Evolutionary conservation across 2,329 filamentous ascomycete species (phyloP), one percentile per base, ranked within the genome.

Genomic region (Ampelomyces quisqualis): DNA sequence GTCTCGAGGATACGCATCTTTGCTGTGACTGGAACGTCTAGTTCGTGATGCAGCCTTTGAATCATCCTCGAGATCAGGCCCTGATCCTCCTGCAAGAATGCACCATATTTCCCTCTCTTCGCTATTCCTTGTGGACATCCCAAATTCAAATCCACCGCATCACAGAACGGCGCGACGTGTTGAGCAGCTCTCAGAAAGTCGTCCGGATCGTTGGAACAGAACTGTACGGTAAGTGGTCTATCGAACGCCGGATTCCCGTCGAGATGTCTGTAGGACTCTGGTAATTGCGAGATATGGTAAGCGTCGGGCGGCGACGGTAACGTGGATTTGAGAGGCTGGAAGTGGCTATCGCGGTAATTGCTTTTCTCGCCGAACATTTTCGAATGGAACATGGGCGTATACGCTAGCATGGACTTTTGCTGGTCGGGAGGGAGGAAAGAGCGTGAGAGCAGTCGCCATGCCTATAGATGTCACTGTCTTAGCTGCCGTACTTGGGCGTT

Each of bases 71-170:
- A 85, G 42, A 98, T 86, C 40, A 95, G 73, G 15, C 84, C 81
- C 74, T 89, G 90, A 59, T 97, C 86, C 66, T 98, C 93, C 69
- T 98, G 93, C 54, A 98, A 69, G 61, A 97, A 98, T 1, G 91
- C 86, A 15, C 93, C 93, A 61, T 98, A 98, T 65, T 88, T 84
- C 7, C 93, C 93, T 65, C 86, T 87, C 65, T 82, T 81, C 22
- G 93, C 93, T 54, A 98, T 98, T 1, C 91, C 91, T 65, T 98
- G 93, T 1, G 93, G 93, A 70, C 93, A 98, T 6, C 93, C 93
- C 4, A 98, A 76, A 65, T 98, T 98, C 56, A 98, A 72, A 67
- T 98, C 93, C 3, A 98, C 86, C 6, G 93, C 93, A 66, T 98
- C 93, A 69, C 91, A 97, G 68, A 90, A 87, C 0, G 89, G 88